Percentiles rank a stretch among this genome's conserved stretches.
Evolutionary conservation across 2,329 filamentous ascomycete species (phyloP).

Genomic region (Fusarium equiseti): DNA sequence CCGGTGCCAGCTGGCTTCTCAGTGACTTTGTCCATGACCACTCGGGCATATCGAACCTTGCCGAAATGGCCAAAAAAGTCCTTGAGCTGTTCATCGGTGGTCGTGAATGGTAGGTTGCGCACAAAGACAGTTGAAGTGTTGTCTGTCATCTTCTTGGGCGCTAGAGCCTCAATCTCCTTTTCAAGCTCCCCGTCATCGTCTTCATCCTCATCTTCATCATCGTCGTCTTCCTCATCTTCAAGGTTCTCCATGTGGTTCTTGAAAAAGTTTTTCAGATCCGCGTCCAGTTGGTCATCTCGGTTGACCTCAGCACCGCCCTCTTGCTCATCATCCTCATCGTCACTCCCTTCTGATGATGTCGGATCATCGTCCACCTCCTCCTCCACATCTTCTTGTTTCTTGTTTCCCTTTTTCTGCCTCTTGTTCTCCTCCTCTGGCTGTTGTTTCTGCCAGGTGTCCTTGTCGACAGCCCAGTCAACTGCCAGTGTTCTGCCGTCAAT

Average conservation of each 20-base stretch:
- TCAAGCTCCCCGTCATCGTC: conserved; percentile 59
- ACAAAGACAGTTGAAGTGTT: conserved; percentile 88
- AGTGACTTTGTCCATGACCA: conserved; percentile 88
- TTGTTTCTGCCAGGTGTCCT: conserved; percentile 82
- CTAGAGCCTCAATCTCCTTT: conserved; percentile 53
- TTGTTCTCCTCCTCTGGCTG: conserved; percentile 58
- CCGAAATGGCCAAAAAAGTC: conserved; percentile 91
- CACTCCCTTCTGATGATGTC: conserved; percentile 28
- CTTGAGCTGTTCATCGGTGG: conserved; percentile 84
- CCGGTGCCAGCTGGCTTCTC: conserved; percentile 91
- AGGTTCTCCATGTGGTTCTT: conserved; percentile 69
- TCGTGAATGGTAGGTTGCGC: conserved; percentile 92
- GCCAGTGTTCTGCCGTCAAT: conserved; percentile 89
- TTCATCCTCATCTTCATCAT: conserved; percentile 63
- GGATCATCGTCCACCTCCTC: conserved; percentile 56
- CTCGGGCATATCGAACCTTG: conserved; percentile 86
- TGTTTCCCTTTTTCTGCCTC: conserved; percentile 51
- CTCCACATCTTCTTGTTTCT: conserved; percentile 54
- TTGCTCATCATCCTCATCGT: conserved; percentile 44
- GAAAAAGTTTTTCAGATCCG: conserved; percentile 67
- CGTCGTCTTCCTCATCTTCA: conserved; percentile 65
- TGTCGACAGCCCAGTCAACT: conserved; percentile 97
- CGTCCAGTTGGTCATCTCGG: conserved; percentile 57
- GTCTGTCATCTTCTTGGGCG: conserved; percentile 53
- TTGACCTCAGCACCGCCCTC: conserved; percentile 52